A percentile compares a stretch with the other conserved stretches of the same genome.
Evolutionary conservation across 371 early-diverging fungal genomes (phyloP).

Genomic region (Chytridiales sp.): DNA sequence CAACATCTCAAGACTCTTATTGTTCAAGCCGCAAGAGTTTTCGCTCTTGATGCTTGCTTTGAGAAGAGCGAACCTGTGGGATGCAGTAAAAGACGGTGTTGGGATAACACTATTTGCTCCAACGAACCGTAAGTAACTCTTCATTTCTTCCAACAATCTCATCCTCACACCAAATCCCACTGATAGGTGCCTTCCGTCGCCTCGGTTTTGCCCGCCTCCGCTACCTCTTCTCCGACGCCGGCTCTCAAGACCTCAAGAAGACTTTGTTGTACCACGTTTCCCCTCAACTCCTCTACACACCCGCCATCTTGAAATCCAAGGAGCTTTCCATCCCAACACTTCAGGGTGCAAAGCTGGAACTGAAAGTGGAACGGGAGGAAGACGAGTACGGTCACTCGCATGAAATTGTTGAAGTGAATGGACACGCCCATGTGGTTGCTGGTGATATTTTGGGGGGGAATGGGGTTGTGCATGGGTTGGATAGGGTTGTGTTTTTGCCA

Average conservation of each 20-base stretch:
- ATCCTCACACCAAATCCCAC: background rate
- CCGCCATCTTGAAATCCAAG: background rate
- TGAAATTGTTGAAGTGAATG: conserved; percentile 3
- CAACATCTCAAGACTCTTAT: background rate
- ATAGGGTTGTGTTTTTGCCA: background rate
- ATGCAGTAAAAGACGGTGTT: background rate
- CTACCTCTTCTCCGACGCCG: conserved; percentile 6
- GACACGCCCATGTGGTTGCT: conserved; percentile 6
- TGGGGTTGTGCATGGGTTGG: conserved; percentile 1
- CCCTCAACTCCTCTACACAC: background rate
- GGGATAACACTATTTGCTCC: conserved; percentile 3
- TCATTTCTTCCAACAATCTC: background rate
- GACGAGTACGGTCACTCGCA: conserved; percentile 14
- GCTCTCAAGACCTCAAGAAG: conserved; percentile 1
- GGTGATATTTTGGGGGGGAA: background rate
- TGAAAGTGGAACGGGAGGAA: conserved; percentile 1
- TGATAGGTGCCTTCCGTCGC: conserved; percentile 4
- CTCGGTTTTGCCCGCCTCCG: conserved; percentile 1
- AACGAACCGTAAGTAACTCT: background rate
- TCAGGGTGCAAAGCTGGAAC: background rate
- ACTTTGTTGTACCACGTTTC: background rate
- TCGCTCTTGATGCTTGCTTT: background rate
- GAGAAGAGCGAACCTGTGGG: background rate
- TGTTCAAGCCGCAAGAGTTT: background rate
- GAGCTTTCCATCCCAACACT: background rate